Base-by-base conservation (phyloP, 306 rosid genomes). In the Lathyrus tuberosus region DNA sequence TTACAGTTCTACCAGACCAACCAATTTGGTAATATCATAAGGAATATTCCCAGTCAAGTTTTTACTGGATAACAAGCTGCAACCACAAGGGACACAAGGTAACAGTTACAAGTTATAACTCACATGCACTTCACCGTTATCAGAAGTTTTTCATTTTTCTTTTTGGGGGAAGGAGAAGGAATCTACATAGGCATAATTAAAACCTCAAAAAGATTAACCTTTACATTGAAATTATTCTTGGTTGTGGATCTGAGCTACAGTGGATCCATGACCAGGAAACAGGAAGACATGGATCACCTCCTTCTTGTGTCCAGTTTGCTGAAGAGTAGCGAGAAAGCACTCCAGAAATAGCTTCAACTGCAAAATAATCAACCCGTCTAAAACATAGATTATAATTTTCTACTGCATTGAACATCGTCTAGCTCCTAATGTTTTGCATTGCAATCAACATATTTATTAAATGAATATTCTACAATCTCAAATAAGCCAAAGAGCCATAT, bases 211-310 rank as follows among this genome's bases (percentile, higher is more conserved):
- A 51, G 33, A 67, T 44, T 65, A 83, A 80, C 62, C 63, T 51
- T 75, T 93, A 93, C 98, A 93, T 85, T 88, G 86, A 82, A 85
- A 78, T 80, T 80, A 93, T 78, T 78, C 83, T 85, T 74, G 97
- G 97, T 48, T 74, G 97, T 56, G 82, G 85, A 83, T 90, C 90
- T 47, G 91, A 77, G 86, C 81, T 88, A 71, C 98, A 93, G 42
- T 43, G 88, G 82, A 90, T 75, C 98, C 98, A 93, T 60, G 98
- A 88, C 98, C 98, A 93, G 58, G 98, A 86, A 76, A 84, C 97
- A 47, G 98, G 98, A 15, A 85, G 73, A 81, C 97, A 93, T 41
- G 98, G 96, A 62, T 93, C 98, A 46, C 98, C 98, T 14, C 96
- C 98, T 81, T 93, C 97, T 54, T 76, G 85, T 2, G 85, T 89